Percentiles rank a stretch among this genome's conserved stretches.
phyloP scores from a whole-genome alignment of 305 asterid species.

The Solanum aculeatissimum region DNA sequence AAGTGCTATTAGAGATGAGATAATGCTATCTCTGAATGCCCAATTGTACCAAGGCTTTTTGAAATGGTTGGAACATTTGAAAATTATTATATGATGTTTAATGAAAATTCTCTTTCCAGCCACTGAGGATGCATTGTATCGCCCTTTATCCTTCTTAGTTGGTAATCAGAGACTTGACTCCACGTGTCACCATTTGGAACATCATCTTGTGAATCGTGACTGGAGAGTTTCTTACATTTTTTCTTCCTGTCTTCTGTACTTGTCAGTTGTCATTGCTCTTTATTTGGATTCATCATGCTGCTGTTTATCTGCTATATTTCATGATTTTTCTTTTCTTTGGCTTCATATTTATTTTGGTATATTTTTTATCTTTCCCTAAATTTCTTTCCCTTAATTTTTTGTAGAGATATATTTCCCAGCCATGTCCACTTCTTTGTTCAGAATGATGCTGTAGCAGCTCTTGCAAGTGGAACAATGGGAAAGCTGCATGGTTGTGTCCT shows the following conservation, averaged over 20 bases:
- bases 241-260: background rate
- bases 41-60: background rate
- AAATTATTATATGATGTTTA: background rate
- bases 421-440: conserved; percentile 60
- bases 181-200: background rate
- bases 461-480: conserved; percentile 90
- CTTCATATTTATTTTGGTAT: background rate
- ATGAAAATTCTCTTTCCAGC: background rate
- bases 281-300: background rate
- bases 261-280: background rate
- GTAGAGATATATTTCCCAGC: conserved; percentile 71
- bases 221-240: background rate
- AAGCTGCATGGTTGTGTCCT: conserved; percentile 86
- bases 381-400: background rate
- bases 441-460: conserved; percentile 88
- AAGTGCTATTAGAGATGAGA: background rate
- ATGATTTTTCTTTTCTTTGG: background rate
- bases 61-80: background rate
- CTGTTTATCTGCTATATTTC: background rate
- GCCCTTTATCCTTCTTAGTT: background rate
- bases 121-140: background rate
- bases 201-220: background rate
- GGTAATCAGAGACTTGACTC: background rate
- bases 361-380: background rate
- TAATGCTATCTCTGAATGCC: background rate